Base-by-base conservation (phyloP, 176 grass and related monocot species). In the Guadua angustifolia region DNA sequence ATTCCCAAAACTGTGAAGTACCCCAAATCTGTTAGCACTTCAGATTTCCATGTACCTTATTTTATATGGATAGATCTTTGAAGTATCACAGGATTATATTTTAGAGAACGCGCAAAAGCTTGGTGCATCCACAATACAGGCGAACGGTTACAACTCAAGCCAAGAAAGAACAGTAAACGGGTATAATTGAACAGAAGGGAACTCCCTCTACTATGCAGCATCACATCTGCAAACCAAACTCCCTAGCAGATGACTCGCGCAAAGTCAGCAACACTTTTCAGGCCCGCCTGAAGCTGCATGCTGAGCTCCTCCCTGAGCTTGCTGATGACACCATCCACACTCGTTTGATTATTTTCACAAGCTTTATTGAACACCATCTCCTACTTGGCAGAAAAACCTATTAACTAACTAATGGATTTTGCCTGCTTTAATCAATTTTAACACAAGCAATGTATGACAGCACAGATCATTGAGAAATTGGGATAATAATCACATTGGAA, bases 371-470 rank as follows among this genome's bases (percentile, higher is more conserved):
- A 83, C 69, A 74, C 7, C 29, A 62, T 40, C 8, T 56, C 14
- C 36, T 32, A 66, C 17, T 71, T 42, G 4, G 11, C 7, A 55
- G 15, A 77, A 72, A 73, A 75, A 14, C 8, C 8, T 71, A 73
- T 66, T 57, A 73, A 32, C 7, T 64, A 88, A 77, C 44, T 83
- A 63, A 57, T 55, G 17, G 4, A 75, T 79, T 82, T 58, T 52
- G 6, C 14, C 24, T 19, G 2, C 10, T 14, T 81, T 24, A 38
- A 69, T 69, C 13, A 69, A 38, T 61, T 61, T 63, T 45, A 67
- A 44, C n/a, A 87, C 29, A 71, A 75, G 11, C 19, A 21, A 74
- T 74, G 58, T 66, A 66, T 80, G 19, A n/a, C 17, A 26, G 14
- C 24, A 67, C 29, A 87, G 64, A 78, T 50, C 45, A 80, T 50